A percentile compares a stretch with the other conserved stretches of the same genome.
These are phyloP conservation scores for Leishmania aethiopica DNA, from an alignment of 208 protist genomes.

Conservation along the genomic window DNA sequence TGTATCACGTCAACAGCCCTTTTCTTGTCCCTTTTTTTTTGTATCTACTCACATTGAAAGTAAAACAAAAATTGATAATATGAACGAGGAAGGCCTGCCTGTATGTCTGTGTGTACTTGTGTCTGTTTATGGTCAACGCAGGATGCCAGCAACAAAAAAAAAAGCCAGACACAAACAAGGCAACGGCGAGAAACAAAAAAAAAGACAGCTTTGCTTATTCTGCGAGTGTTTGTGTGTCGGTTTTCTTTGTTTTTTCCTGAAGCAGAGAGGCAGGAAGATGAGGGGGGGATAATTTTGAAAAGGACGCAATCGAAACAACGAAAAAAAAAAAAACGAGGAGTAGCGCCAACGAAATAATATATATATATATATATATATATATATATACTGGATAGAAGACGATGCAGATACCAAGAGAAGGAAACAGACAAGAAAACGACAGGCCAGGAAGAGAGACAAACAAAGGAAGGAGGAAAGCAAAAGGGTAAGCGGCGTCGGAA, in stretches of 20 bases:
- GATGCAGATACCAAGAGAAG: neutral
- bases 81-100: neutral
- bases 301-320: neutral
- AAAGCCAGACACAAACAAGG: neutral
- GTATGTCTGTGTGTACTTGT: neutral
- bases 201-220: neutral
- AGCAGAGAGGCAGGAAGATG: neutral
- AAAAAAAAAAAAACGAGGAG: neutral
- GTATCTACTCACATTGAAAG: constrained; percentile 3
- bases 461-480: neutral
- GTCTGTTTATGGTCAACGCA: neutral
- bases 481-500: neutral
- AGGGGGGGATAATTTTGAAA: no score
- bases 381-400: constrained; percentile 1
- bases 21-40: constrained; percentile 3
- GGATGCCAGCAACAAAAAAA: neutral
- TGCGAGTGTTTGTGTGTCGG: neutral
- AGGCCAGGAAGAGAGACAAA: constrained; percentile 10
- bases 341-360: neutral
- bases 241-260: neutral
- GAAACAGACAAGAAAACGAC: constrained; percentile 7
- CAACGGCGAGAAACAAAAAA: neutral
- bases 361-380: neutral
- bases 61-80: constrained; percentile 6
- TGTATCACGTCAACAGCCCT: neutral